Percentiles rank a stretch among this genome's conserved stretches.
Evolutionary conservation across 2,329 filamentous ascomycete species (phyloP).

Genomic region (Claviceps monticola): DNA sequence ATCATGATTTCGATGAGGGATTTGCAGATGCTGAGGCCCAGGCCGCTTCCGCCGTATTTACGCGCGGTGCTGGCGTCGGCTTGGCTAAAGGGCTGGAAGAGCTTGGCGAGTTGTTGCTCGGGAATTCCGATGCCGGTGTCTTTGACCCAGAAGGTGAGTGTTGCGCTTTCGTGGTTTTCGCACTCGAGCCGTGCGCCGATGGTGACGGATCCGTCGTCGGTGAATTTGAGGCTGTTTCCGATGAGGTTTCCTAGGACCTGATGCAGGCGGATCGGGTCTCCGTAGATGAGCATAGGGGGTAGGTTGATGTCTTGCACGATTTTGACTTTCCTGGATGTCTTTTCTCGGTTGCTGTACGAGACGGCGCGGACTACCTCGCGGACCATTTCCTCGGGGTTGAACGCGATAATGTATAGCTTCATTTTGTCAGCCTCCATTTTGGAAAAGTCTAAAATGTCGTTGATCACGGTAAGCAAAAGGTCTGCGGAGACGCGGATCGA

Average conservation of each 20-base stretch:
- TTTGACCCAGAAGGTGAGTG: conserved; percentile 70
- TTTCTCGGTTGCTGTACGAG: conserved; percentile 51
- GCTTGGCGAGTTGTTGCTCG: conserved; percentile 64
- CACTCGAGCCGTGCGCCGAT: conserved; percentile 61
- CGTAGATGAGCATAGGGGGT: conserved; percentile 58
- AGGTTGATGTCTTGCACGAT: conserved; percentile 58
- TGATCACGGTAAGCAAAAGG: conserved; percentile 80
- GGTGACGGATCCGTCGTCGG: conserved; percentile 71
- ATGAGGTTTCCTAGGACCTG: conserved; percentile 71
- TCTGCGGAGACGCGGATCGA: conserved; percentile 80
- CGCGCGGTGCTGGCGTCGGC: conserved; percentile 81
- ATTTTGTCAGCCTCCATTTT: conserved; percentile 85
- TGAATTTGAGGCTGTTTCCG: conserved; percentile 90
- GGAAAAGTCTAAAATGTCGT: conserved; percentile 91
- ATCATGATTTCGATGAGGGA: conserved; percentile 87
- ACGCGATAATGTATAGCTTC: conserved; percentile 61
- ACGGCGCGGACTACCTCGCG: conserved; percentile 52
- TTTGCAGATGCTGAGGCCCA: conserved; percentile 89
- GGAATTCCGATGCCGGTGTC: conserved; percentile 90
- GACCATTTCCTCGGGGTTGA: conserved; percentile 54
- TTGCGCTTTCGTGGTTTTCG: conserved; percentile 56
- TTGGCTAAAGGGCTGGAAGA: conserved; percentile 88
- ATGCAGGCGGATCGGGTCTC: conserved; percentile 52
- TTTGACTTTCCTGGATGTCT: conserved; percentile 47
- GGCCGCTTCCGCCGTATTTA: conserved; percentile 82